Percentiles rank a stretch among this genome's conserved stretches.
Conservation (phyloP, 441 rosid species). For the Adansonia rubrostipa region DNA sequence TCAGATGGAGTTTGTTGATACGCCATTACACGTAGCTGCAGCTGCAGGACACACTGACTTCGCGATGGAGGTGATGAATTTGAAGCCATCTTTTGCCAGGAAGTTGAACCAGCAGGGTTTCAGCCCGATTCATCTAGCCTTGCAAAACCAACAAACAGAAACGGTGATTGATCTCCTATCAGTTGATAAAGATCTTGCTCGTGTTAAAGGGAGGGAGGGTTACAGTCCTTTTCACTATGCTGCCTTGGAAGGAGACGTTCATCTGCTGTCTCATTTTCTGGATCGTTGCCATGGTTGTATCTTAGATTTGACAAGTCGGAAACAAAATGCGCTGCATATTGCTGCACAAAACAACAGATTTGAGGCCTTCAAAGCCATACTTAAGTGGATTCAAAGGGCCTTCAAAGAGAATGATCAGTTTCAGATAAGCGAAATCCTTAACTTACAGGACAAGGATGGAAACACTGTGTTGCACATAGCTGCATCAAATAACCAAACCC, state of each 20-base stretch:
- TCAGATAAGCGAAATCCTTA: neutral
- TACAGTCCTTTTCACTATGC: neutral
- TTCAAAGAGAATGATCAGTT: neutral
- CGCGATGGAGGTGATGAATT: neutral
- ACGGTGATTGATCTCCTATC: neutral
- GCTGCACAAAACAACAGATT: neutral
- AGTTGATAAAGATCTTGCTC: constrained; percentile 29
- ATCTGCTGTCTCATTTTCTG: neutral
- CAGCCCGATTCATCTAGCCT: neutral
- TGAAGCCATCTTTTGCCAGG: neutral
- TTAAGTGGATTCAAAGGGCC: neutral
- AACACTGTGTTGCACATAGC: neutral
- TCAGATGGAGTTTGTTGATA: too few relatives aligned
- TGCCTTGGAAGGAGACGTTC: neutral
- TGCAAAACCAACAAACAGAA: neutral
- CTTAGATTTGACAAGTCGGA: neutral
- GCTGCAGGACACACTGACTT: neutral
- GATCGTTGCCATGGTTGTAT: neutral
- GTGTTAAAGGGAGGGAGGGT: constrained; percentile 39
- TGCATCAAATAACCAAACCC: neutral
- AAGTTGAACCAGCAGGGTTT: neutral
- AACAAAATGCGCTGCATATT: neutral
- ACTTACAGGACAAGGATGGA: neutral
- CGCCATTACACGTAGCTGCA: neutral
- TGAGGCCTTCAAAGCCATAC: neutral